Conservation (phyloP, 257 asterid genomes). For the Nicotiana otophora region DNA sequence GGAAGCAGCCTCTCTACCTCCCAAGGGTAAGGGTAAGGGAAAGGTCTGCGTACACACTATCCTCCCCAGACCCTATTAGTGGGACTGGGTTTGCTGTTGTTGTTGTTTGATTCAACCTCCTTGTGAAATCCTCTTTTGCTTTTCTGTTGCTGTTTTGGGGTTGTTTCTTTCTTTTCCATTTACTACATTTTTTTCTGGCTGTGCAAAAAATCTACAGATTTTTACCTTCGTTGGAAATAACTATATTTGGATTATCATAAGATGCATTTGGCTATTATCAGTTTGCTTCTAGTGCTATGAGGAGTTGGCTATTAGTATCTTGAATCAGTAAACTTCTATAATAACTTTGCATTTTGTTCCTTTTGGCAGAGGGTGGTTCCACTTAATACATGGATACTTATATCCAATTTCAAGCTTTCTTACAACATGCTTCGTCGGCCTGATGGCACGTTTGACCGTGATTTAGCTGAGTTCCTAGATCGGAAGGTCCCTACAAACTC, state of each 20-base stretch:
- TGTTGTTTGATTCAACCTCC: neutral
- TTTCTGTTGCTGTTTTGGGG: conserved; percentile 24
- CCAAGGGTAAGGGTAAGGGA: too few species aligned
- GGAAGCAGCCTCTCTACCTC: too few species aligned
- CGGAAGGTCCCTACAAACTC: conserved; percentile 76
- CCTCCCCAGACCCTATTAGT: too few species aligned
- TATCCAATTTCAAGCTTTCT: conserved; percentile 79
- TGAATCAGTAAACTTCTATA: neutral
- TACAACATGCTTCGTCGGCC: conserved; percentile 77
- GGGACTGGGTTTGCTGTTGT: too few species aligned
- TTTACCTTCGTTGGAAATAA: neutral
- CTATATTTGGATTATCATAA: neutral
- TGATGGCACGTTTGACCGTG: conserved; percentile 84
- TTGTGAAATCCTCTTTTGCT: conserved; percentile 7
- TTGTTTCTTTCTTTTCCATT: conserved; percentile 22
- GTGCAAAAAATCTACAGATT: neutral
- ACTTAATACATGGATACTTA: conserved; percentile 77
- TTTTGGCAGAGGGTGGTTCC: conserved; percentile 71
- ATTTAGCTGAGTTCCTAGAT: conserved; percentile 65
- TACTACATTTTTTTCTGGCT: conserved; percentile 17
- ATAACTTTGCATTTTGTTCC: neutral
- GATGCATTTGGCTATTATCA: neutral
- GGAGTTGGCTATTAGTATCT: neutral
- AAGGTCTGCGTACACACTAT: too few species aligned
- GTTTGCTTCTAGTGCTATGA: too few species aligned